A percentile compares a stretch with the other conserved stretches of the same genome.
Evolutionary conservation across 2,329 filamentous ascomycete genomes (phyloP).

Genomic region (Zasmidium cellare): DNA sequence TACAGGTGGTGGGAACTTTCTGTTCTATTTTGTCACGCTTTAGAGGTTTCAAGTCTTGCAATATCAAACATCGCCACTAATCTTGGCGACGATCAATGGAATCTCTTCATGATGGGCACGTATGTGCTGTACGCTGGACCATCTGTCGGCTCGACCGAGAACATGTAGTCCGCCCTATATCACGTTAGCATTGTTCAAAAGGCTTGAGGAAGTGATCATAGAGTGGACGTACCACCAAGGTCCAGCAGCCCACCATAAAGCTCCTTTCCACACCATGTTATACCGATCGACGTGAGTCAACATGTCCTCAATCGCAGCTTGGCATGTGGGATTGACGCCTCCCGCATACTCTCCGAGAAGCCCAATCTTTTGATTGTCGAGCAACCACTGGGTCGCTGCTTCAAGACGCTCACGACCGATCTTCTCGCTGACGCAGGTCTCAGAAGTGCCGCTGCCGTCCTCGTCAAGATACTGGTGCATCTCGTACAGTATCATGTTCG

Average conservation of each 20-base stretch:
- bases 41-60: not conserved
- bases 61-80: not conserved
- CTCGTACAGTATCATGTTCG: constrained; percentile 58
- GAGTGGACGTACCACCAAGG: constrained; percentile 30
- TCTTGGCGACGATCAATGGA: not conserved
- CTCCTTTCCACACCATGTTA: constrained; percentile 55
- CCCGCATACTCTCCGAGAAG: constrained; percentile 58
- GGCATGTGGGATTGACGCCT: constrained; percentile 52
- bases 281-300: constrained; percentile 51
- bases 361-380: constrained; percentile 53
- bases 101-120: constrained; percentile 12
- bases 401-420: constrained; percentile 54
- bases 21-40: not conserved
- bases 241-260: constrained; percentile 57
- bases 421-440: constrained; percentile 53
- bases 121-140: constrained; percentile 43
- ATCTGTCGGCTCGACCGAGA: constrained; percentile 49
- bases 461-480: constrained; percentile 65
- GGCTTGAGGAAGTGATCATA: not conserved
- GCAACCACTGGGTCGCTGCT: constrained; percentile 56
- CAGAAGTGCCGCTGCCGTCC: constrained; percentile 55
- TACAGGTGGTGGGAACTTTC: no score
- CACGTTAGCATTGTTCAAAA: not conserved
- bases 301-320: constrained; percentile 52
- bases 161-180: constrained; percentile 27